A percentile compares a stretch with the other conserved stretches of the same genome.
Conservation (phyloP, 805 yeast genomes). For the Kazachstania bromeliacearum region DNA sequence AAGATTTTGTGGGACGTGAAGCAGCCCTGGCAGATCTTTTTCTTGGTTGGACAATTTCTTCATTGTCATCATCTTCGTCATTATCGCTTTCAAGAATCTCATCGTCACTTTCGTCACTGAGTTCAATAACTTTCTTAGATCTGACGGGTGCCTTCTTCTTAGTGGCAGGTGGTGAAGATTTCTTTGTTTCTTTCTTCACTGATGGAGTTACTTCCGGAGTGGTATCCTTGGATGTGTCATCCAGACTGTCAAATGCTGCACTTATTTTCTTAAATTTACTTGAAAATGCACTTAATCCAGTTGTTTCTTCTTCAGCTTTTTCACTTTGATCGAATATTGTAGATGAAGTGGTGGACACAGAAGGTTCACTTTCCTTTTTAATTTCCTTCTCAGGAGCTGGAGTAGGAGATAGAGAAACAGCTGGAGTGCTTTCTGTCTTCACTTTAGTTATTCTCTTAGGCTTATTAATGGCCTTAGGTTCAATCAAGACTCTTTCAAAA, state of each 20-base stretch:
- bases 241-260: constrained; percentile 20
- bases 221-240: constrained; percentile 3
- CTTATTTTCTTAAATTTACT: constrained; percentile 26
- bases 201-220: background rate
- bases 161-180: no score
- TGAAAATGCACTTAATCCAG: constrained; percentile 22
- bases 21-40: constrained; percentile 17
- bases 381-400: constrained; percentile 7
- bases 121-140: constrained; percentile 8
- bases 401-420: constrained; percentile 5
- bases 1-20: constrained; percentile 9
- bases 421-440: constrained; percentile 15
- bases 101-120: constrained; percentile 20
- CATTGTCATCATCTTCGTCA: constrained; percentile 13
- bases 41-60: constrained; percentile 11
- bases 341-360: constrained; percentile 5
- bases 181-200: background rate
- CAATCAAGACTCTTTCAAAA: constrained; percentile 21
- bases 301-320: constrained; percentile 9
- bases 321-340: constrained; percentile 17
- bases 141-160: constrained; percentile 1
- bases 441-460: constrained; percentile 18
- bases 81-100: constrained; percentile 9
- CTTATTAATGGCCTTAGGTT: constrained; percentile 20
- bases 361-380: background rate